Evolutionary conservation across 495 filamentous ascomycete species (phyloP).

Genomic region (Aspergillus affinis): DNA sequence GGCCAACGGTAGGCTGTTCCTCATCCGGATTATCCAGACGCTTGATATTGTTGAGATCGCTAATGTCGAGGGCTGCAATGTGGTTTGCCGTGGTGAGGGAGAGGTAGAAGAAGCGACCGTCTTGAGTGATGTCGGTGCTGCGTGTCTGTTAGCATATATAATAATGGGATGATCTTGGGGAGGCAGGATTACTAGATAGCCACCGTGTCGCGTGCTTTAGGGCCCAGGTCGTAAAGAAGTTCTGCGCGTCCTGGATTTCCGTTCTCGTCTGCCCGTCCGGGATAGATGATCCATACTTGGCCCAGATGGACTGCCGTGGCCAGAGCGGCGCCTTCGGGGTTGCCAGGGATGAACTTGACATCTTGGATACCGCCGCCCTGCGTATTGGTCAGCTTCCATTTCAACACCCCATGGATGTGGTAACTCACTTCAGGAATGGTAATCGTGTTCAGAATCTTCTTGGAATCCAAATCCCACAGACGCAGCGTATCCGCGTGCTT

Average conservation of each 20-base stretch:
- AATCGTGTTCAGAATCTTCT: conserved; percentile 59
- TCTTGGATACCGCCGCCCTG: conserved; percentile 62
- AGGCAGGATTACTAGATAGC: conserved; percentile 53
- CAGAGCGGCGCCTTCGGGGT: conserved; percentile 56
- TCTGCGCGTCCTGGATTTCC: conserved; percentile 58
- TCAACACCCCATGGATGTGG: background rate
- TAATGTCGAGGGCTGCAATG: conserved; percentile 63
- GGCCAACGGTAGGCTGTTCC: conserved; percentile 58
- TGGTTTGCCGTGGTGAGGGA: conserved; percentile 63
- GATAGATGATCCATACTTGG: conserved; percentile 67
- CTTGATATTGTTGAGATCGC: conserved; percentile 57
- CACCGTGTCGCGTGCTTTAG: conserved; percentile 52
- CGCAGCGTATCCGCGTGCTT: conserved; percentile 55
- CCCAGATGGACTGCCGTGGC: conserved; percentile 62
- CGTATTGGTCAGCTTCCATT: background rate
- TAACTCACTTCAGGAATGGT: conserved; percentile 56
- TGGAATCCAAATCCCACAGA: conserved; percentile 53
- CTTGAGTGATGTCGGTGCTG: conserved; percentile 56
- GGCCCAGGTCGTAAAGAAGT: conserved; percentile 58
- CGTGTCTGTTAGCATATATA: background rate
- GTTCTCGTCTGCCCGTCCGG: conserved; percentile 50
- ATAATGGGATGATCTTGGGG: background rate
- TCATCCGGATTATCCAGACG: conserved; percentile 60
- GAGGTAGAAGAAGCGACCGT: conserved; percentile 59
- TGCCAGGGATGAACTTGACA: conserved; percentile 64